A percentile compares a stretch with the other conserved stretches of the same genome.
These are phyloP conservation scores for Penstemon davidsonii DNA, from an alignment of 257 asterid species.

Conservation along the genomic window DNA sequence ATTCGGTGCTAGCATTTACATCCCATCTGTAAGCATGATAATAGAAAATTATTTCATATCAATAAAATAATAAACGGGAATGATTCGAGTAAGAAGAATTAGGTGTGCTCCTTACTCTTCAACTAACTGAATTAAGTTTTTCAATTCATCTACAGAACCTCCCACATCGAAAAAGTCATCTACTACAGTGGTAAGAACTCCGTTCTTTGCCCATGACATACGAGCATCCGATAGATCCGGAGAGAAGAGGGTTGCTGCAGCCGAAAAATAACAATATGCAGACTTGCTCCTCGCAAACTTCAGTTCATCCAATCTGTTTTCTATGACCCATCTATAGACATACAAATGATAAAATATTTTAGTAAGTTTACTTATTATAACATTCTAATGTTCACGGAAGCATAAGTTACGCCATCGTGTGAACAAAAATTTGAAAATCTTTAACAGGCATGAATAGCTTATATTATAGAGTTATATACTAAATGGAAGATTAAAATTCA, in stretches of 20 bases:
- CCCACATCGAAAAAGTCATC: constrained; percentile 92
- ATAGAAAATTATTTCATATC: constrained; percentile 13
- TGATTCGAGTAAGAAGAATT: constrained; percentile 12
- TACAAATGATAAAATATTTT: constrained; percentile 11
- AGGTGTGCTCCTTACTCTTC: constrained; percentile 43
- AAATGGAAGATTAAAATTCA: not conserved
- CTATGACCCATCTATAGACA: constrained; percentile 68
- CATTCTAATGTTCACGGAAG: not conserved
- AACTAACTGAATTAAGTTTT: constrained; percentile 62
- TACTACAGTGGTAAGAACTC: constrained; percentile 77
- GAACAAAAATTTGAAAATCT: no score
- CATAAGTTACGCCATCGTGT: not conserved
- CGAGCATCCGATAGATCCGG: constrained; percentile 87
- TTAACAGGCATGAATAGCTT: not conserved
- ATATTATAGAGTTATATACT: not conserved
- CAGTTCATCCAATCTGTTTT: constrained; percentile 73
- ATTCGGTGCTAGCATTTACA: constrained; percentile 46
- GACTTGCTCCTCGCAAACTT: constrained; percentile 80
- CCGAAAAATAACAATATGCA: constrained; percentile 89
- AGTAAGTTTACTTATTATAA: not conserved
- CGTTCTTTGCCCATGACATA: constrained; percentile 90
- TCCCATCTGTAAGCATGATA: constrained; percentile 67
- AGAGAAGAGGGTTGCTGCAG: constrained; percentile 65
- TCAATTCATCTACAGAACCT: constrained; percentile 77
- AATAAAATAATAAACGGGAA: not conserved